A percentile compares a stretch with the other conserved stretches of the same genome.
Conservation (phyloP, 1,284 basidiomycete species). For the Fomes fomentarius region DNA sequence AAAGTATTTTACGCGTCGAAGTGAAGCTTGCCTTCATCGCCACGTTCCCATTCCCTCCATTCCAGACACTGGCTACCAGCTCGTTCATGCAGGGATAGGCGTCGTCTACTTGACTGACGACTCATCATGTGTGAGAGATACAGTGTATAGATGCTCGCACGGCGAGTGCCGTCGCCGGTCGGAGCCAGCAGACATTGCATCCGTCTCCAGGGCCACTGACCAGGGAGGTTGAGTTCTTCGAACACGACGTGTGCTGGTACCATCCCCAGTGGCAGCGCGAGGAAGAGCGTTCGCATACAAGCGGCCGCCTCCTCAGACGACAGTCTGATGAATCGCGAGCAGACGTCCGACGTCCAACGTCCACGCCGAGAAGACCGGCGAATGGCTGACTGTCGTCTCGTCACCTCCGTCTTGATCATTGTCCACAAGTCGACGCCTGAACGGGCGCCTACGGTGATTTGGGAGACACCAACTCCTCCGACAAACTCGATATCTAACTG, state of each 20-base stretch:
- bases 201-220: background rate
- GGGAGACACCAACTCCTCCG: too few relatives aligned
- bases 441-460: too few relatives aligned
- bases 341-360: conserved; percentile 3
- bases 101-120: too few relatives aligned
- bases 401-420: conserved; percentile 15
- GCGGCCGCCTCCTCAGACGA: background rate
- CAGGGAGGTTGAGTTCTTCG: background rate
- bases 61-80: too few relatives aligned
- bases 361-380: conserved; percentile 8
- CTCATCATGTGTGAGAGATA: background rate
- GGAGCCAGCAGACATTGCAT: too few relatives aligned
- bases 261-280: background rate
- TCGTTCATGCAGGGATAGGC: too few relatives aligned
- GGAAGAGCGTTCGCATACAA: background rate
- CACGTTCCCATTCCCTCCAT: too few relatives aligned
- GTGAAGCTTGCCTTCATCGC: background rate
- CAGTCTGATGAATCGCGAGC: too few relatives aligned
- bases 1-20: too few relatives aligned
- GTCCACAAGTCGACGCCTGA: too few relatives aligned
- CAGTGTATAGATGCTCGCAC: background rate
- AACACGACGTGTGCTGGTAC: background rate
- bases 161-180: too few relatives aligned
- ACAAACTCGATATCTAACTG: too few relatives aligned
- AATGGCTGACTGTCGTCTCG: conserved; percentile 16